Base-by-base conservation (phyloP, 2,329 filamentous ascomycete genomes). In the Paramyrothecium roridum region DNA sequence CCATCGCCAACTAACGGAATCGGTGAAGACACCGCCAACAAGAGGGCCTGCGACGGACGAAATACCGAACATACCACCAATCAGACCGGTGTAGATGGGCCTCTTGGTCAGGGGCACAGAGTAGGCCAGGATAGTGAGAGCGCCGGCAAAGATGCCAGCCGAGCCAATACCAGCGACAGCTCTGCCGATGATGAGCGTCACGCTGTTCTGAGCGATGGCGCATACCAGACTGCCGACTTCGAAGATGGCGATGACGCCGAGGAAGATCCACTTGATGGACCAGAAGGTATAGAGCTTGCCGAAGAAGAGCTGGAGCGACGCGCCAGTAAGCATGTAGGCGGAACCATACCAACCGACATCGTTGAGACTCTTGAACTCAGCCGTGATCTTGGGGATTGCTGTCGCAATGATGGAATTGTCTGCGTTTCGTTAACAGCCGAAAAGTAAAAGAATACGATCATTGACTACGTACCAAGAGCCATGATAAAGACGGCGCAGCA, bases 271-370 rank as follows among this genome's bases (percentile, higher is more conserved):
- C 57, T 78, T 78, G 61, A 76, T 71, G 56, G 69, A 68, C 61
- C 70, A 77, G 55, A 77, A 78, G 17, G 73, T 78, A 60, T 78
- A 80, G 46, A 78, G 58, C 53, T 75, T 76, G 34, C 73, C 73
- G 53, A 70, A 72, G 33, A 72, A 65, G 8, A 76, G 63, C 55
- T 76, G 73, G 17, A 76, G 68, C 1, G 74, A 70, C 26, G 71
- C 66, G 4, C 70, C 67, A 3, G 75, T 75, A 30, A 79, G 70
- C 58, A 76, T 66, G 58, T 77, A 76, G 45, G 74, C 70, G 7
- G 64, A 73, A 3, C 75, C 78, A 56, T 81, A 81, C 79, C 79
- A 82, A 49, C 76, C 76, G 12, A 82, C 73, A 54, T 81, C 77
- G 8, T 72, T 67, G 8, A 80, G 66, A 50, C 74, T 72, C 22